These are phyloP conservation scores for Epichloe bromicola DNA, from an alignment of 2,329 filamentous ascomycete species.

Conservation along the genomic window DNA sequence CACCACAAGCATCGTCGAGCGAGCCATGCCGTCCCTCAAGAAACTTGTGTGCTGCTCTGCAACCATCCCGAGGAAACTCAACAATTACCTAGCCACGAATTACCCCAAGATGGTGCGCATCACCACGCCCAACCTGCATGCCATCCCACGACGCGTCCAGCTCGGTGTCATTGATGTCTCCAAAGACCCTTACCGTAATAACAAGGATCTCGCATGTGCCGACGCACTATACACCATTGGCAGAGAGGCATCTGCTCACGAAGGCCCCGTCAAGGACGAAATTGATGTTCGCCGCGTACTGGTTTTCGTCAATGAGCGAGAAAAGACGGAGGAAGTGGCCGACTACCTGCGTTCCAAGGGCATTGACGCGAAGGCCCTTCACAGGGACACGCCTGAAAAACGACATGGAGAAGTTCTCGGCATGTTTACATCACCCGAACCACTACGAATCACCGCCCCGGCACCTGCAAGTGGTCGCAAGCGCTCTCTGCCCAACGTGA, in stretches of 20 bases:
- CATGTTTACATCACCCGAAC: conserved; percentile 50
- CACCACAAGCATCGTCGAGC: conserved; percentile 73
- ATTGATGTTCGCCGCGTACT: conserved; percentile 72
- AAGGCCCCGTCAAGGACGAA: conserved; percentile 39
- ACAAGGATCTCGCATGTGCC: conserved; percentile 85
- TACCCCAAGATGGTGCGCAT: conserved; percentile 78
- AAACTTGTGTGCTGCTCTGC: conserved; percentile 90
- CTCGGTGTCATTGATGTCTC: conserved; percentile 86
- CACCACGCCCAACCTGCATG: conserved; percentile 90
- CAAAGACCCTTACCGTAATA: conserved; percentile 84
- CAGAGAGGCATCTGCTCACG: conserved; percentile 52
- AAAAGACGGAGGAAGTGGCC: conserved; percentile 71
- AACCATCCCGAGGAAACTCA: conserved; percentile 82
- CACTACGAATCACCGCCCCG: conserved; percentile 20
- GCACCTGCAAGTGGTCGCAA: conserved; percentile 19
- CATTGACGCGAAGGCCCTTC: conserved; percentile 75
- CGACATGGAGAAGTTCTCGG: conserved; percentile 66
- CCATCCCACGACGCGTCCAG: conserved; percentile 88
- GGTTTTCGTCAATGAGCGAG: conserved; percentile 93
- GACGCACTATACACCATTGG: conserved; percentile 92
- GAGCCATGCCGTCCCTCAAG: conserved; percentile 64
- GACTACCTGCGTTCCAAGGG: conserved; percentile 71
- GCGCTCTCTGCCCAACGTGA: conserved; percentile 58
- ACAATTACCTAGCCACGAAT: conserved; percentile 66
- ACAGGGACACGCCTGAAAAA: conserved; percentile 68